These are phyloP conservation scores for Paraphoma sp. DNA, from an alignment of 2,329 filamentous ascomycete genomes.

Conservation along the genomic window DNA sequence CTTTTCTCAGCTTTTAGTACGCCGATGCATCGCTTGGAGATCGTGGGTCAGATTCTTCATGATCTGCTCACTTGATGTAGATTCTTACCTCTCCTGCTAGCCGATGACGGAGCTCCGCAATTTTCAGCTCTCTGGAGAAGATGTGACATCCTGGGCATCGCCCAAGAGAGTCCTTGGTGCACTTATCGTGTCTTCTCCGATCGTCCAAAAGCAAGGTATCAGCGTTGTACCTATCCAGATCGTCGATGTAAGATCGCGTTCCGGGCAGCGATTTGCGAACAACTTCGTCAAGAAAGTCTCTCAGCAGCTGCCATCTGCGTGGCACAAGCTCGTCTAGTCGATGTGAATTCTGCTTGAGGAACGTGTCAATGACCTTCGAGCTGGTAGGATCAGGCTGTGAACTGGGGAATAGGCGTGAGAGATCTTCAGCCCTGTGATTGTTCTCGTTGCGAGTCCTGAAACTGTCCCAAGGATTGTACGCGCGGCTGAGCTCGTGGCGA, in stretches of 20 bases:
- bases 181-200: conserved; percentile 16
- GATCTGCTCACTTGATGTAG: not conserved
- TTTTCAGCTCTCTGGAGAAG: conserved; percentile 13
- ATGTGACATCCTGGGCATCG: conserved; percentile 8
- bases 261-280: not conserved
- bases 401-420: not conserved
- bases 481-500: not conserved
- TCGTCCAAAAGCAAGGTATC: conserved; percentile 20
- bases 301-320: conserved; percentile 7
- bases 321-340: conserved; percentile 10
- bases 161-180: conserved; percentile 4
- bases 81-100: conserved; percentile 12
- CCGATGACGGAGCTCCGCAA: conserved; percentile 7
- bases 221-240: not conserved
- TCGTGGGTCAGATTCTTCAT: not conserved
- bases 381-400: not conserved
- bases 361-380: conserved; percentile 5
- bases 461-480: conserved; percentile 9
- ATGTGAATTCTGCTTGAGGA: conserved; percentile 6
- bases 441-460: conserved; percentile 7
- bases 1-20: not conserved
- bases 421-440: conserved; percentile 8
- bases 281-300: conserved; percentile 10
- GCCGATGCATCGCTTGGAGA: not conserved
- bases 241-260: not conserved